Evolutionary conservation across 352 stramenopile species (phyloP).

Genomic region (Hyaloperonospora arabidopsidis): DNA sequence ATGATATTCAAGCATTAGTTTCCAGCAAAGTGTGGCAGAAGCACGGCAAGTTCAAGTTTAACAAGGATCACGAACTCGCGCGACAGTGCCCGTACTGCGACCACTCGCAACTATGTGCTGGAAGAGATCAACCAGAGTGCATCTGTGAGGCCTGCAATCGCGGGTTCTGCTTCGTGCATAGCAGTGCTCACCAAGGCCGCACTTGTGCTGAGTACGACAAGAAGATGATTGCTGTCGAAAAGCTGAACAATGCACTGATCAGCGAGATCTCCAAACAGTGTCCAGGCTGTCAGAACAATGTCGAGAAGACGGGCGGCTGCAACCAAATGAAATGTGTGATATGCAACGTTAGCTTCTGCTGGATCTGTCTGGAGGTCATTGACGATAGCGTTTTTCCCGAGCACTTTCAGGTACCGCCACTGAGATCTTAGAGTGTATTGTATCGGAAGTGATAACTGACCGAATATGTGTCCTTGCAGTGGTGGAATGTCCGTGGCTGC

Average conservation of each 20-base stretch:
- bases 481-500: slow-evolving; percentile 73
- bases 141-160: slow-evolving; percentile 34
- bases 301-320: slow-evolving; percentile 87
- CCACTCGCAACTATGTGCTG: slow-evolving; percentile 45
- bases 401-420: slow-evolving; percentile 64
- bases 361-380: slow-evolving; percentile 77
- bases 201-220: slow-evolving; percentile 75
- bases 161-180: slow-evolving; percentile 85
- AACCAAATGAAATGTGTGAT: slow-evolving; percentile 88
- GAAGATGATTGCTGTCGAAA: slow-evolving; percentile 68
- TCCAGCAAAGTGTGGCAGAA: slow-evolving; percentile 51
- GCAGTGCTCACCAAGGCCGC: slow-evolving; percentile 63
- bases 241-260: slow-evolving; percentile 74
- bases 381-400: slow-evolving; percentile 79
- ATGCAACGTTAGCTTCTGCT: slow-evolving; percentile 84
- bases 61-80: slow-evolving; percentile 55
- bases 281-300: slow-evolving; percentile 79
- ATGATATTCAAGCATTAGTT: slow-evolving; percentile 46
- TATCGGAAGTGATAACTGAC: too few relatives aligned
- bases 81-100: slow-evolving; percentile 56
- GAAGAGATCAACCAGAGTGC: slow-evolving; percentile 37
- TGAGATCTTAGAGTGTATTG: not conserved
- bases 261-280: slow-evolving; percentile 79
- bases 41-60: slow-evolving; percentile 83
- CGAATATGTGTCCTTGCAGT: slow-evolving; percentile 30